Evolutionary conservation across 306 rosid species (phyloP).

Genomic region (Lathyrus oleraceus): DNA sequence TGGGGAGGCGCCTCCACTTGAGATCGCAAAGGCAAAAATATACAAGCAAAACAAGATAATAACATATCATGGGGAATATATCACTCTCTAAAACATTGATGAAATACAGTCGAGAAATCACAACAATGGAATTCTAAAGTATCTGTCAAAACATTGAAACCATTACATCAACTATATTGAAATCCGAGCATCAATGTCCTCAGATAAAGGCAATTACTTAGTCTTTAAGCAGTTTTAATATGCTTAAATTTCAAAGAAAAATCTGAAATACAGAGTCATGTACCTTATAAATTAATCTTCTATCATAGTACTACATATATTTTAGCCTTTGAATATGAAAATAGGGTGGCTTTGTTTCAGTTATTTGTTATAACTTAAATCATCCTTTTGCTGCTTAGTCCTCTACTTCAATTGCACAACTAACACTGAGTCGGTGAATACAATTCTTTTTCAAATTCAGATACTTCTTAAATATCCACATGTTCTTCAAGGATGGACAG

Average conservation of each 20-base stretch:
- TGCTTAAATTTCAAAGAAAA: background rate
- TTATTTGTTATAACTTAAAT: constrained; percentile 44
- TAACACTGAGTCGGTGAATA: constrained; percentile 45
- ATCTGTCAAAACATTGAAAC: background rate
- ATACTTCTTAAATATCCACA: constrained; percentile 73
- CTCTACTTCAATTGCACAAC: constrained; percentile 50
- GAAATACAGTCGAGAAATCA: constrained; percentile 16
- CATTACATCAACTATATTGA: background rate
- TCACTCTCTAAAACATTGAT: background rate
- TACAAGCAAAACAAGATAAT: background rate
- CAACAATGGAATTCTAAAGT: background rate
- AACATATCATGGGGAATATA: background rate
- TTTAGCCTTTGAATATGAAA: constrained; percentile 45
- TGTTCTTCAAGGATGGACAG: constrained; percentile 66
- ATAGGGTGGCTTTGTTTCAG: constrained; percentile 44
- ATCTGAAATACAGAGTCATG: background rate
- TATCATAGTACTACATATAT: constrained; percentile 3
- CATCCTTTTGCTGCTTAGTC: constrained; percentile 42
- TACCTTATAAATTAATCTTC: background rate
- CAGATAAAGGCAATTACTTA: background rate
- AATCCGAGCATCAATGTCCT: background rate
- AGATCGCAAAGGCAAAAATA: background rate
- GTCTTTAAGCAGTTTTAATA: background rate
- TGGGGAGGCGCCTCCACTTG: background rate
- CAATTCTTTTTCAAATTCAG: constrained; percentile 60